Evolutionary conservation across 2,329 filamentous ascomycete species (phyloP).

Genomic region (Whalleya microplaca): DNA sequence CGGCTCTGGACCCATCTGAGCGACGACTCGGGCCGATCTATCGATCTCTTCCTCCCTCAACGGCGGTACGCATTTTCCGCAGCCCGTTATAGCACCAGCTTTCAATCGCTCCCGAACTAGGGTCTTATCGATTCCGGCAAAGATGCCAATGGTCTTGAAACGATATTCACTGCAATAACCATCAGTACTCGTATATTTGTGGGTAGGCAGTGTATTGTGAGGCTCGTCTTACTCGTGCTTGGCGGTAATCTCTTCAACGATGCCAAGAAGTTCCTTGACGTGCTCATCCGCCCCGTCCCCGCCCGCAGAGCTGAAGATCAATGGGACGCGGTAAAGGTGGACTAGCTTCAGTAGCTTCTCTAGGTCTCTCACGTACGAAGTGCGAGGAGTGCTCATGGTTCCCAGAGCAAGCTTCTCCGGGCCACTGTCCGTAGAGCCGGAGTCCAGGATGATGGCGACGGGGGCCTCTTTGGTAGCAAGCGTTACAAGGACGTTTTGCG

Average conservation of each 20-base stretch:
- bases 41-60: conserved; percentile 45
- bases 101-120: conserved; percentile 36
- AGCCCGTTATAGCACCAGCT: conserved; percentile 38
- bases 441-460: conserved; percentile 41
- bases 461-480: conserved; percentile 34
- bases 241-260: conserved; percentile 42
- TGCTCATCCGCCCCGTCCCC: conserved; percentile 52
- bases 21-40: conserved; percentile 40
- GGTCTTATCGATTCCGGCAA: conserved; percentile 43
- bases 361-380: conserved; percentile 48
- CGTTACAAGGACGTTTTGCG: conserved; percentile 25
- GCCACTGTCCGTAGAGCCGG: conserved; percentile 41
- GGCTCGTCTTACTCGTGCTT: conserved; percentile 24
- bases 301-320: conserved; percentile 50
- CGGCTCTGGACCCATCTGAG: conserved; percentile 50
- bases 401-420: conserved; percentile 48
- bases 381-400: conserved; percentile 43
- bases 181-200: not conserved
- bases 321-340: conserved; percentile 39
- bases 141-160: conserved; percentile 44
- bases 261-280: conserved; percentile 44
- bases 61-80: conserved; percentile 46
- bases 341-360: conserved; percentile 42
- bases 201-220: not conserved
- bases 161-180: conserved; percentile 18